These are phyloP conservation scores for Metahyphopichia silvanorum DNA, from an alignment of 805 yeast species.

Conservation along the genomic window DNA sequence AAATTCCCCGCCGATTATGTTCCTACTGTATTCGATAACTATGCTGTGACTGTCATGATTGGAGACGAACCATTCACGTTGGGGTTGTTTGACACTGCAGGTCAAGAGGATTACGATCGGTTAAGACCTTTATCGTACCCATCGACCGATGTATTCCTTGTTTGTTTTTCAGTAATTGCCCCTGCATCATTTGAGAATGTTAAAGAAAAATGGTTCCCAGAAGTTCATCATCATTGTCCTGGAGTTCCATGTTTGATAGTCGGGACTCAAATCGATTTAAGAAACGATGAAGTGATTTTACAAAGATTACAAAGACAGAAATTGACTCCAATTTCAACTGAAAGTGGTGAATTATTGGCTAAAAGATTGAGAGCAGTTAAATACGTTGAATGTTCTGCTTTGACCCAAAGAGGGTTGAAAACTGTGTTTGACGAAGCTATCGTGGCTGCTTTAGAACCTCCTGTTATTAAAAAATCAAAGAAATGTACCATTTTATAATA, in stretches of 20 bases:
- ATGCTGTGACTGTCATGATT: constrained; percentile 91
- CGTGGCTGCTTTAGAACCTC: constrained; percentile 97
- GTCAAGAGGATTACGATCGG: constrained; percentile 98
- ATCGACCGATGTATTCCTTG: constrained; percentile 93
- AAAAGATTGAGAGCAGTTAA: constrained; percentile 93
- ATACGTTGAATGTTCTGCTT: constrained; percentile 96
- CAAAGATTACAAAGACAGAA: constrained; percentile 90
- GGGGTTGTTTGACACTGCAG: constrained; percentile 98
- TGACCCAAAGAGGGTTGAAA: constrained; percentile 94
- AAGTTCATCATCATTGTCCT: constrained; percentile 94
- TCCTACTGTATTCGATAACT: constrained; percentile 97
- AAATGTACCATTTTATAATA: constrained; percentile 82
- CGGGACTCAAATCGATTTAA: constrained; percentile 93
- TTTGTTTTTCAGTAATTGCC: constrained; percentile 93
- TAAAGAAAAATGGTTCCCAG: constrained; percentile 98
- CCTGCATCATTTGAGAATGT: constrained; percentile 98
- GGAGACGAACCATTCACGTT: constrained; percentile 98
- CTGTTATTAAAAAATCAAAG: constrained; percentile 75
- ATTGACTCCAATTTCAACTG: constrained; percentile 78
- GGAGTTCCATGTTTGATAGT: constrained; percentile 96
- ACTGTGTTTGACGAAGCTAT: constrained; percentile 99
- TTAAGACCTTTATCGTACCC: constrained; percentile 96
- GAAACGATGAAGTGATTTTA: constrained; percentile 88
- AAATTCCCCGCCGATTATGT: constrained; percentile 98
- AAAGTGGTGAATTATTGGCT: constrained; percentile 89